phyloP scores from a whole-genome alignment of 139 green algal species.

The Diplosphaera chodatii region DNA sequence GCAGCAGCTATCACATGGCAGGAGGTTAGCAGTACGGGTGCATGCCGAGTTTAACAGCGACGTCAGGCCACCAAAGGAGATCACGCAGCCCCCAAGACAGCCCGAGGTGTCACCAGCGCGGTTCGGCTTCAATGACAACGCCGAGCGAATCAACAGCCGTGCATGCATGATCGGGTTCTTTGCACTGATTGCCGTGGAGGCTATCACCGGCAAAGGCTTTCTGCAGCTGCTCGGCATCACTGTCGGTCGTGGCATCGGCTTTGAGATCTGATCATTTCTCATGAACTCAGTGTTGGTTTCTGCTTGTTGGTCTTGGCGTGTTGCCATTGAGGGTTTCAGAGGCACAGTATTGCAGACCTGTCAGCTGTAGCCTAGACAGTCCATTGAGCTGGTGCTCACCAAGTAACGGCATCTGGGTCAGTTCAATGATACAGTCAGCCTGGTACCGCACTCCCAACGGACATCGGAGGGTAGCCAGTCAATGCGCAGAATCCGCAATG shows the following conservation, averaged over 20 bases:
- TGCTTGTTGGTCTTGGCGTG: too few species aligned
- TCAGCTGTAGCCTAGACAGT: too few species aligned
- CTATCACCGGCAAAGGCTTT: slow-evolving; percentile 53
- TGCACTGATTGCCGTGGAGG: slow-evolving; percentile 67
- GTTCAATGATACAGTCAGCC: too few species aligned
- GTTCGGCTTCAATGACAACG: slow-evolving; percentile 73
- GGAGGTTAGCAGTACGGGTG: background rate
- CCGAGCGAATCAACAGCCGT: slow-evolving; percentile 73
- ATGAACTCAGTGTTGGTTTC: too few species aligned
- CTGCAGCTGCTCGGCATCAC: slow-evolving; percentile 64
- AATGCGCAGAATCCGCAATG: too few species aligned
- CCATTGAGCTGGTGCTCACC: too few species aligned
- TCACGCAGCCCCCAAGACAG: slow-evolving; percentile 41
- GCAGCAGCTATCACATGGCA: too few species aligned
- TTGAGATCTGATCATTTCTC: slow-evolving; percentile 68
- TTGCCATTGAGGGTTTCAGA: too few species aligned
- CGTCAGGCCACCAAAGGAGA: slow-evolving; percentile 17
- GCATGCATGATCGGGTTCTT: slow-evolving; percentile 88
- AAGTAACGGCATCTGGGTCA: too few species aligned
- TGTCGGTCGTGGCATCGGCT: slow-evolving; percentile 58
- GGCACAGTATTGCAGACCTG: too few species aligned
- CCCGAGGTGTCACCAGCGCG: slow-evolving; percentile 32
- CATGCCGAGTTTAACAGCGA: background rate
- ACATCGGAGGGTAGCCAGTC: too few species aligned
- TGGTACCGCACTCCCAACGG: too few species aligned